Conservation (phyloP, 2,329 filamentous ascomycete genomes). For the Fusarium sp. region DNA sequence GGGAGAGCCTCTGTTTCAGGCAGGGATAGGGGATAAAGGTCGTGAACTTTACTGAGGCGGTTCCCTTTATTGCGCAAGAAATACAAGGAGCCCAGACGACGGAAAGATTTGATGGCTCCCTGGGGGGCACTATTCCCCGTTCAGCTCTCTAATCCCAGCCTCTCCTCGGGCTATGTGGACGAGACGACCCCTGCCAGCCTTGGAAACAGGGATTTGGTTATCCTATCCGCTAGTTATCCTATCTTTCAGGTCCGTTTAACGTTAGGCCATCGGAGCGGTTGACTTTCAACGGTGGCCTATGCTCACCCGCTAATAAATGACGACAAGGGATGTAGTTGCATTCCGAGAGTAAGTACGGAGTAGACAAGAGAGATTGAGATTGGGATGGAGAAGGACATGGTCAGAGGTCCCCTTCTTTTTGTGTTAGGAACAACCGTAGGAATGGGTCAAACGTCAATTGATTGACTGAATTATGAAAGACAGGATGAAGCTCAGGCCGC, state of each 20-base stretch:
- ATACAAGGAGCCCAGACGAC: constrained; percentile 13
- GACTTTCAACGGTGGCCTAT: constrained; percentile 44
- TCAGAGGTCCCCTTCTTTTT: background rate
- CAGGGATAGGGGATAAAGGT: constrained; percentile 37
- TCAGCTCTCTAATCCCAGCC: constrained; percentile 34
- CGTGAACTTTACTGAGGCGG: constrained; percentile 14
- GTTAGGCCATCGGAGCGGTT: constrained; percentile 34
- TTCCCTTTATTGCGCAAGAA: constrained; percentile 5
- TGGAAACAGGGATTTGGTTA: constrained; percentile 25
- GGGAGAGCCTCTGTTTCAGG: constrained; percentile 48
- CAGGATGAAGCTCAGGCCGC: constrained; percentile 33
- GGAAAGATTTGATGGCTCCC: constrained; percentile 20
- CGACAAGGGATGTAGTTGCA: constrained; percentile 38
- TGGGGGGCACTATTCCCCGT: constrained; percentile 39
- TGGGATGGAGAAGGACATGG: constrained; percentile 19
- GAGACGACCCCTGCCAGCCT: constrained; percentile 39
- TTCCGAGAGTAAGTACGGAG: constrained; percentile 9
- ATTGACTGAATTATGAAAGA: constrained; percentile 1
- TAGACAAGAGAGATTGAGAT: constrained; percentile 25
- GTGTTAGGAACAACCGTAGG: background rate
- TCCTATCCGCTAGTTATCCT: background rate
- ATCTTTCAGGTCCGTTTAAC: constrained; percentile 28
- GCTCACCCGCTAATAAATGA: constrained; percentile 33
- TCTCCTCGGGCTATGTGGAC: constrained; percentile 37
- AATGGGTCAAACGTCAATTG: constrained; percentile 1